Evolutionary conservation across 1,284 basidiomycete genomes (phyloP).

Genomic region (Phlebopus sp.): DNA sequence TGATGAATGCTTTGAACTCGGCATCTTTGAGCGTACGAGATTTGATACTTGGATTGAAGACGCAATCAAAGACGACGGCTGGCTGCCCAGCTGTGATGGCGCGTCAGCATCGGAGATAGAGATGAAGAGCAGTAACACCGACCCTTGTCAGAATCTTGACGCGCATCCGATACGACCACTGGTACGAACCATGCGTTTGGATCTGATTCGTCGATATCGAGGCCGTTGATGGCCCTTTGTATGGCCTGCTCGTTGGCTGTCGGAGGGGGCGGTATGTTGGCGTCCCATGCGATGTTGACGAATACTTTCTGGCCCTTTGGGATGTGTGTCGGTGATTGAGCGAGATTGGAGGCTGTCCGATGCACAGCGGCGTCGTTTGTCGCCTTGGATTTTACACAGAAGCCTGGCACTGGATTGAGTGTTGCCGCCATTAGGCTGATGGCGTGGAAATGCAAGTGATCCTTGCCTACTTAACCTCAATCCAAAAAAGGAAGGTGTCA

Average conservation of each 20-base stretch:
- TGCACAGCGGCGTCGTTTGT: conserved; percentile 15
- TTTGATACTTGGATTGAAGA: conserved; percentile 59
- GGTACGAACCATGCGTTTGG: conserved; percentile 59
- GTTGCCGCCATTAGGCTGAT: conserved; percentile 23
- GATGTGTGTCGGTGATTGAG: conserved; percentile 27
- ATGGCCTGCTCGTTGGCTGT: conserved; percentile 53
- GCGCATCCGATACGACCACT: conserved; percentile 65
- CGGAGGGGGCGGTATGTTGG: conserved; percentile 64
- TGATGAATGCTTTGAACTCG: conserved; percentile 65
- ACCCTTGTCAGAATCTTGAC: conserved; percentile 70
- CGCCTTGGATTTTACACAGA: conserved; percentile 30
- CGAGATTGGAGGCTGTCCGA: conserved; percentile 7
- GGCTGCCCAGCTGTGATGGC: conserved; percentile 56
- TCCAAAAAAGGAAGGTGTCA: conserved; percentile 10
- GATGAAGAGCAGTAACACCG: conserved; percentile 13
- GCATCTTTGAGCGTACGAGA: conserved; percentile 54
- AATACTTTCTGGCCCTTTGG: conserved; percentile 60
- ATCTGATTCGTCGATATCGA: conserved; percentile 38
- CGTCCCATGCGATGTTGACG: conserved; percentile 68
- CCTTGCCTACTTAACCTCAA: not conserved
- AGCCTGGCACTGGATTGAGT: conserved; percentile 30
- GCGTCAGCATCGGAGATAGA: conserved; percentile 10
- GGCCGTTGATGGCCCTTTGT: conserved; percentile 51
- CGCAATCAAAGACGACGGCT: conserved; percentile 67
- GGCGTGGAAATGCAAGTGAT: not conserved